These are phyloP conservation scores for Magnusiomyces ingens DNA, from an alignment of 1,139 yeast species.

Conservation along the genomic window DNA sequence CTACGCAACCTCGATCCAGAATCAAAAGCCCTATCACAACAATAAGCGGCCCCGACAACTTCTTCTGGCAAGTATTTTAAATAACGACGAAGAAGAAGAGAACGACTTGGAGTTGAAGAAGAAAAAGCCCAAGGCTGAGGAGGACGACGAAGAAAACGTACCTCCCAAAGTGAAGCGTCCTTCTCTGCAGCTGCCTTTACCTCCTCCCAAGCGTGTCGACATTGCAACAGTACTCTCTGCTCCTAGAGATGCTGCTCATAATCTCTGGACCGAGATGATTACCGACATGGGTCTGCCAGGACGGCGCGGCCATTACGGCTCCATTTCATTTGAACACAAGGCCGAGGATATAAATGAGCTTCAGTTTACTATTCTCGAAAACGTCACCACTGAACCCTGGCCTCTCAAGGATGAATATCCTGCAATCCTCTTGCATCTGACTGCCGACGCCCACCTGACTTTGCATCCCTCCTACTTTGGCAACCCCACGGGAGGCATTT, in stretches of 20 bases:
- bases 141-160: not conserved
- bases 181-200: not conserved
- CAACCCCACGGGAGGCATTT: not conserved
- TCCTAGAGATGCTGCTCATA: not conserved
- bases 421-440: not conserved
- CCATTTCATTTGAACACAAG: not conserved
- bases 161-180: not conserved
- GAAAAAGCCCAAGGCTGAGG: not conserved
- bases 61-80: not conserved
- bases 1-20: not conserved
- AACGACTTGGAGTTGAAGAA: not conserved
- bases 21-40: not conserved
- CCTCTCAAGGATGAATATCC: not conserved
- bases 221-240: not conserved
- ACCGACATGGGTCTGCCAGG: not conserved
- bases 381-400: not conserved
- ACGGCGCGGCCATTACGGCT: not conserved
- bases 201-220: not conserved
- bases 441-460: not conserved
- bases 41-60: not conserved
- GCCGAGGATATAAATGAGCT: not conserved
- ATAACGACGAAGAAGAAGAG: constrained; percentile 2
- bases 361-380: constrained; percentile 3
- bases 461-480: constrained; percentile 5
- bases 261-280: not conserved